Base-by-base conservation (phyloP, 345 rosid species). In the Noccaea bulbosa region DNA sequence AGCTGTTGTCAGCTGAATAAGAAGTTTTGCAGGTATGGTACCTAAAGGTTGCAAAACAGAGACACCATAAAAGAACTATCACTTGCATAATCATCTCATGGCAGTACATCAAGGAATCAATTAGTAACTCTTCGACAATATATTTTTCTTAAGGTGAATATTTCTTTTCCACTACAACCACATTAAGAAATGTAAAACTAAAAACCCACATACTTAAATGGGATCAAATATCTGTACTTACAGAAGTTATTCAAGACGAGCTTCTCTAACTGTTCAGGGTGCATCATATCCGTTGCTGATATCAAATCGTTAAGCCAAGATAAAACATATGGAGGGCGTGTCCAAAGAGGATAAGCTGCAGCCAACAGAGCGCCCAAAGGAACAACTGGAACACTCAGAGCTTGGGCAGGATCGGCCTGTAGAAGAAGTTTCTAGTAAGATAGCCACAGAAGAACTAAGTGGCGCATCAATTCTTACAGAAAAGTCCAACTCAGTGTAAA, bases 351-450 rank as follows among this genome's bases (percentile, higher is more conserved):
- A 85, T 77, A 88, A 61, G 93, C 87, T 47, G 99, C 93, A 14
- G 99, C 79, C 72, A 91, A 63, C 66, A 94, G 50, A 33, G 91
- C 85, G 11, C 99, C 96, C 77, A 94, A 77, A 17, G 99, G 99
- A 74, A 94, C 96, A 76, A 81, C 97, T 67, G 99, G 96, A 56
- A 94, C 95, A 76, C 80, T 94, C 45, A 94, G 82, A 65, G 91
- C 97, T 79, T 94, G 90, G 17, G 97, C 97, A 73, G 99, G 97
- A 85, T 94, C 92, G 11, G 96, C 97, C 99, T 94, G 84, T 20
- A 72, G 7, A 49, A 54, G 64, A 85, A 68, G 56, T 44, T 32
- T 59, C 47, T n/a, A 44, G 48, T 78, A 67, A 70, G 52, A 55
- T 63, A 50, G 39, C 62, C 44, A 50, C 62, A 8, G 33, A 43